Conservation (phyloP, 2,329 filamentous ascomycete genomes). For the Chalaropsis thielavioides region DNA sequence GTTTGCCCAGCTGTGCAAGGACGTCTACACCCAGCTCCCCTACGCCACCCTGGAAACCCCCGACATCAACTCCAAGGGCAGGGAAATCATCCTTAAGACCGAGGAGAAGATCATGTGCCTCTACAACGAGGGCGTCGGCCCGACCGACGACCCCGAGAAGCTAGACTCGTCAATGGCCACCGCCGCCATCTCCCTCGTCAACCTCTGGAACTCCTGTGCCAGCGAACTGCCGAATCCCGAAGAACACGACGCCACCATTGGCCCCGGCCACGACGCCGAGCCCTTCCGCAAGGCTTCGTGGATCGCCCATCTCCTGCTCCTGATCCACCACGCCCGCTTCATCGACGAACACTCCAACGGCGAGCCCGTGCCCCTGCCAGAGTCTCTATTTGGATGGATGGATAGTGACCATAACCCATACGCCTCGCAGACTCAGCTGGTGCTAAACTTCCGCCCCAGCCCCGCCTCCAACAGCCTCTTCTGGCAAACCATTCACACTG, state of each 20-base stretch:
- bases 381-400: constrained; percentile 72
- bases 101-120: constrained; percentile 55
- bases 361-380: constrained; percentile 47
- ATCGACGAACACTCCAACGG: constrained; percentile 27
- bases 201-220: constrained; percentile 42
- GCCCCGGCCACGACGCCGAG: constrained; percentile 45
- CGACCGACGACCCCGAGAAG: constrained; percentile 40
- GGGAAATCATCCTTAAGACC: constrained; percentile 60
- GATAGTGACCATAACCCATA: constrained; percentile 60
- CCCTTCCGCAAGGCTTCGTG: constrained; percentile 63
- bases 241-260: constrained; percentile 47
- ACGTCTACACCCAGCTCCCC: constrained; percentile 43
- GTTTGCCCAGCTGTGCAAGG: constrained; percentile 57
- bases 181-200: constrained; percentile 36
- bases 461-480: constrained; percentile 64
- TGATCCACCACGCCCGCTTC: constrained; percentile 55
- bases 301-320: constrained; percentile 62
- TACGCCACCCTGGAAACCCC: constrained; percentile 54
- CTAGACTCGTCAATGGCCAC: constrained; percentile 43
- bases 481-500: constrained; percentile 70
- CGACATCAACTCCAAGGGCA: constrained; percentile 59
- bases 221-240: constrained; percentile 34
- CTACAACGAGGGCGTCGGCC: constrained; percentile 46
- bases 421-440: constrained; percentile 48
- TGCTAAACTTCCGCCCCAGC: constrained; percentile 51